Base-by-base conservation (phyloP, 345 rosid genomes). In the Triadica sebifera region DNA sequence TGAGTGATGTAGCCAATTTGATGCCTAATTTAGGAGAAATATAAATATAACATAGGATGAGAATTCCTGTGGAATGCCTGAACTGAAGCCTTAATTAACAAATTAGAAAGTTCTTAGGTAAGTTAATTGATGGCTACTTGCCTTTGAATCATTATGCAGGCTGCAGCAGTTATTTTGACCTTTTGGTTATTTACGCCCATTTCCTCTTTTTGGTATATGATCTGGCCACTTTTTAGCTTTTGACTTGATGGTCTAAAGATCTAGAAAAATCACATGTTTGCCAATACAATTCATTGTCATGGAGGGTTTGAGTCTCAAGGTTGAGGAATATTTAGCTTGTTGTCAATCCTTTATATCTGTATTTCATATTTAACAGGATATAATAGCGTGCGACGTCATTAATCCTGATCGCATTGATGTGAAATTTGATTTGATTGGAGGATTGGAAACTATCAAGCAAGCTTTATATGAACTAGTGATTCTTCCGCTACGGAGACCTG, bases 341-440 rank as follows among this genome's bases (percentile, higher is more conserved):
- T 63, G 51, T 49, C 9, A 45, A 29, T 61, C 66, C 4, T 25
- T 61, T 46, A 34, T 12, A 24, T 76, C n/a, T 41, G 2, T 55
- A 39, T 64, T 11, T 22, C 0, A 19, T 72, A 51, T 53, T 62
- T 49, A 70, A 73, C 85, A 93, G 99, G 99, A 95, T 87, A 93
- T 95, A 46, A 91, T 95, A 72, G 99, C 98, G 6, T 93, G 99
- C 80, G 99, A 95, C 72, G 98, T 95, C 39, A 87, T 95, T 64
- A 95, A 95, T 74, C 99, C 99, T 22, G 98, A 90, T 66, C 87
- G 87, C 65, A 95, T 95, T 70, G 94, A 95, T 71, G 99, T 95
- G 67, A 92, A 95, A 83, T 95, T 95, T 81, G 86, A 83, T 13
- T 93, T 92, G 6, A 95, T 95, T 78, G 98, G 99, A 75, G 96